A percentile compares a stretch with the other conserved stretches of the same genome.
Conservation (phyloP, 495 filamentous ascomycete genomes). For the Bacidia gigantensis region DNA sequence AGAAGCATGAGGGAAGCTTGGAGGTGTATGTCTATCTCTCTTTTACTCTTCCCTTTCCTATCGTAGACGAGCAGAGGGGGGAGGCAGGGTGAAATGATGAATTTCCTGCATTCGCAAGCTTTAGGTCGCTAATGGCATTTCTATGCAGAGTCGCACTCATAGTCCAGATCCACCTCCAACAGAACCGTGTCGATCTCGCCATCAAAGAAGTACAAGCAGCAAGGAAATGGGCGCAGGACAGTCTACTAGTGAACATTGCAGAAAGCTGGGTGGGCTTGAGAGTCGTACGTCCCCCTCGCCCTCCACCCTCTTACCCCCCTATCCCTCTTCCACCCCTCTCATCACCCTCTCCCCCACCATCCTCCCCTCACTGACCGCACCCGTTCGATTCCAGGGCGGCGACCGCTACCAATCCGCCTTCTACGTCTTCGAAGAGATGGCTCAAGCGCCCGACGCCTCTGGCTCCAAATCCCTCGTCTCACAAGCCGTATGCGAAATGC, state of each 20-base stretch:
- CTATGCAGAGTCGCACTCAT: constrained; percentile 49
- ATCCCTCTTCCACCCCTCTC: background rate
- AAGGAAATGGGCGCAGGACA: constrained; percentile 91
- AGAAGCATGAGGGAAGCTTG: constrained; percentile 66
- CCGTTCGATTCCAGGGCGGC: constrained; percentile 55
- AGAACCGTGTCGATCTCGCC: constrained; percentile 82
- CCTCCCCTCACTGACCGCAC: background rate
- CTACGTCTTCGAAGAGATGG: constrained; percentile 96
- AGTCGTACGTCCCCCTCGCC: constrained; percentile 43
- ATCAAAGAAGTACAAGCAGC: constrained; percentile 81
- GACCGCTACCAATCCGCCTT: constrained; percentile 95
- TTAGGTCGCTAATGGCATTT: constrained; percentile 4
- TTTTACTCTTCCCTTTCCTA: background rate
- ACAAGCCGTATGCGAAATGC: constrained; percentile 84
- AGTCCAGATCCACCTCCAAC: constrained; percentile 80
- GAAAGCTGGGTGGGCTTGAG: constrained; percentile 91
- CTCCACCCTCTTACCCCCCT: background rate
- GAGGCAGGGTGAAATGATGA: no score
- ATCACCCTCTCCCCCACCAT: background rate
- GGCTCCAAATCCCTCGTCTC: constrained; percentile 54
- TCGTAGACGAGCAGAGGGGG: no score
- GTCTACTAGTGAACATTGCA: constrained; percentile 80
- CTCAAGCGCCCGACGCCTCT: constrained; percentile 48
- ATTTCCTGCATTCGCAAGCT: background rate
- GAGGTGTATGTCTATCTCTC: constrained; percentile 54